Conservation (phyloP, 768 basidiomycete genomes). For the Boletus pseudo-olivaceus region DNA sequence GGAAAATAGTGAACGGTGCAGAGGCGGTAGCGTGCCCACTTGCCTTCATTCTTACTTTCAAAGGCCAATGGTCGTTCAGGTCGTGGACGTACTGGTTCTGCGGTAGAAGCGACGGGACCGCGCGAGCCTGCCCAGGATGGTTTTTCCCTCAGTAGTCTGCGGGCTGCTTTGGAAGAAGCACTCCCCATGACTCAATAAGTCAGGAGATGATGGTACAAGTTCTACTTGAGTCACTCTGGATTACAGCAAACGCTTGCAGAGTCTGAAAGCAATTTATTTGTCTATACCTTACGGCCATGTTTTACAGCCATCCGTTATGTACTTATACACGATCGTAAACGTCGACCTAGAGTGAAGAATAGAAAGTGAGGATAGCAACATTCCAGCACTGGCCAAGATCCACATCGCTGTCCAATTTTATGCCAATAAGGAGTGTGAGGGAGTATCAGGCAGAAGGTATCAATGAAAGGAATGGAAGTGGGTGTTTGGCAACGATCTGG, state of each 20-base stretch:
- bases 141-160: slow-evolving; percentile 51
- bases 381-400: slow-evolving; percentile 31
- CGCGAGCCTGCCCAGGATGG: slow-evolving; percentile 50
- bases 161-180: slow-evolving; percentile 55
- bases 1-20: not conserved
- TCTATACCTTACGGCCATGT: slow-evolving; percentile 35
- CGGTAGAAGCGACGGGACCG: slow-evolving; percentile 22
- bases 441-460: slow-evolving; percentile 26
- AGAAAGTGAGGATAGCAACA: slow-evolving; percentile 30
- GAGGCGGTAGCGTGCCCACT: not conserved
- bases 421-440: slow-evolving; percentile 24
- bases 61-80: slow-evolving; percentile 38
- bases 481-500: slow-evolving; percentile 25
- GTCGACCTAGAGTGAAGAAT: slow-evolving; percentile 32
- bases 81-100: slow-evolving; percentile 12
- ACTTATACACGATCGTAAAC: slow-evolving; percentile 37
- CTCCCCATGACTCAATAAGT: slow-evolving; percentile 55
- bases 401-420: slow-evolving; percentile 21
- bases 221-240: not conserved
- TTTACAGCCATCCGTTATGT: slow-evolving; percentile 39
- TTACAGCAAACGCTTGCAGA: not conserved
- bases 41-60: slow-evolving; percentile 52
- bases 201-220: not conserved
- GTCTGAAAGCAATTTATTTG: slow-evolving; percentile 19
- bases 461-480: slow-evolving; percentile 24